Percentiles rank a stretch among this genome's conserved stretches.
phyloP scores from a whole-genome alignment of 202 grass and related monocot genomes.

The Schoenoplectus tabernaemontani region DNA sequence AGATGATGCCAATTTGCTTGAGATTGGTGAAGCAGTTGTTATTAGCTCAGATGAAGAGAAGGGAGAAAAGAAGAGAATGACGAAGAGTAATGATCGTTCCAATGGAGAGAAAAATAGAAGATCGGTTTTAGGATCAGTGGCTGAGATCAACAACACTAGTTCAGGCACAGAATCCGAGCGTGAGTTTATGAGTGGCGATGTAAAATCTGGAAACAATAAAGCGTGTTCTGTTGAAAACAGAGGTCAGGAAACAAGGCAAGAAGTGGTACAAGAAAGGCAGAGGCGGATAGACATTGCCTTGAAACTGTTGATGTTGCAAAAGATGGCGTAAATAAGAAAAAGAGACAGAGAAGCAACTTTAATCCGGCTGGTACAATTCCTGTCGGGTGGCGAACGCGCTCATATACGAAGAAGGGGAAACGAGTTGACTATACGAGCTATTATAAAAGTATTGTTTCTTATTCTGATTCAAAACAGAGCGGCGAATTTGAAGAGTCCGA shows the following conservation, averaged over 20 bases:
- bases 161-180: not conserved
- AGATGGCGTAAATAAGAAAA: not conserved
- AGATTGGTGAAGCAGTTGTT: not conserved
- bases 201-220: not conserved
- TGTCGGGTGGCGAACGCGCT: not conserved
- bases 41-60: not conserved
- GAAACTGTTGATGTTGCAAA: not conserved
- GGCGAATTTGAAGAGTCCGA: not conserved
- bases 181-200: not conserved
- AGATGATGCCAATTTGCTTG: not conserved
- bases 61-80: not conserved
- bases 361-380: not conserved
- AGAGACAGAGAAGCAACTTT: not conserved
- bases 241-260: not conserved
- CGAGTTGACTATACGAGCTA: not conserved
- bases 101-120: too few relatives aligned
- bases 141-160: not conserved
- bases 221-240: not conserved
- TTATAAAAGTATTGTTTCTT: not conserved
- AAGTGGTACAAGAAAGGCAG: not conserved
- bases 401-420: not conserved
- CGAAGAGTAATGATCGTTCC: not conserved
- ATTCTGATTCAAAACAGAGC: not conserved
- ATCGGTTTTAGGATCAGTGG: not conserved
- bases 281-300: not conserved